A percentile compares a stretch with the other conserved stretches of the same genome.
phyloP scores from a whole-genome alignment of 306 rosid species.

The Cajanus cajan region DNA sequence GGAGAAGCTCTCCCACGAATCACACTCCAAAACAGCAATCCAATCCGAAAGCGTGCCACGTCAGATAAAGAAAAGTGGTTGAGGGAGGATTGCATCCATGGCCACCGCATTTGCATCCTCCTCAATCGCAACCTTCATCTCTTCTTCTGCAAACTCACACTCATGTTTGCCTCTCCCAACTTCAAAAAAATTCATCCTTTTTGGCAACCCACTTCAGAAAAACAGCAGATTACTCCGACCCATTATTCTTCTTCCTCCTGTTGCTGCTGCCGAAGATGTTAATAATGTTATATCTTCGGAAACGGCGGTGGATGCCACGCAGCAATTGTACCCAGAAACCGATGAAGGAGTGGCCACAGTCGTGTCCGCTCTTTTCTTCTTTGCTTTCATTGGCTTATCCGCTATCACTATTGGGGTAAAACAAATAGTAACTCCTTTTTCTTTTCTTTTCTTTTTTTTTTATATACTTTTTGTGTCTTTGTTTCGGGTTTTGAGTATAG shows the following conservation, averaged over 20 bases:
- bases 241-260: background rate
- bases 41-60: background rate
- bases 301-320: slow-evolving; percentile 43
- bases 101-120: slow-evolving; percentile 35
- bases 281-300: slow-evolving; percentile 43
- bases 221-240: slow-evolving; percentile 17
- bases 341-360: slow-evolving; percentile 49
- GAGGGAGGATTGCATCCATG: slow-evolving; percentile 45
- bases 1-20: background rate
- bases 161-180: slow-evolving; percentile 20
- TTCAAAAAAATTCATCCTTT: slow-evolving; percentile 21
- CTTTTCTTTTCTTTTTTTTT: too few species aligned
- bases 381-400: slow-evolving; percentile 72
- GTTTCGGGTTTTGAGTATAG: too few species aligned
- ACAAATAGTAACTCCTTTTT: too few species aligned
- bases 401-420: slow-evolving; percentile 67
- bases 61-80: slow-evolving; percentile 26
- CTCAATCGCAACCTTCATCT: slow-evolving; percentile 35
- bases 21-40: background rate
- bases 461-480: too few species aligned
- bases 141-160: slow-evolving; percentile 21
- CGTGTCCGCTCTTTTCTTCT: slow-evolving; percentile 62
- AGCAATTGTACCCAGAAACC: slow-evolving; percentile 47
- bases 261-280: slow-evolving; percentile 45
- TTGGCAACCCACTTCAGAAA: slow-evolving; percentile 27